phyloP scores from a whole-genome alignment of 345 rosid genomes.

The Viola odorata region DNA sequence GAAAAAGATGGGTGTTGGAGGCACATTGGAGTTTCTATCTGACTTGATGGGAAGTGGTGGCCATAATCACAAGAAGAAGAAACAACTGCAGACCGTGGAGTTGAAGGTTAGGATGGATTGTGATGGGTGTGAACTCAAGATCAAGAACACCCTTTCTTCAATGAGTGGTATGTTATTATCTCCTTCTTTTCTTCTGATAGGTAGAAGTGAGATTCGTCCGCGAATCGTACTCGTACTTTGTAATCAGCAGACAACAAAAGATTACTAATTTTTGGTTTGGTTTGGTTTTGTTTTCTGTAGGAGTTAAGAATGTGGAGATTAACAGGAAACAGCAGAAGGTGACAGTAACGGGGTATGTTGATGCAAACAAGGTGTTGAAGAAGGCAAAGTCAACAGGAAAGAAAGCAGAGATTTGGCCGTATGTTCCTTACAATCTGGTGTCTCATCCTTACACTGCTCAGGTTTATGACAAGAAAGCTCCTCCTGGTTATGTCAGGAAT shows the following conservation, averaged over 20 bases:
- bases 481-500: slow-evolving; percentile 84
- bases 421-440: slow-evolving; percentile 80
- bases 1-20: slow-evolving; percentile 72
- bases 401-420: slow-evolving; percentile 95
- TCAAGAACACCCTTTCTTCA: slow-evolving; percentile 81
- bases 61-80: slow-evolving; percentile 49
- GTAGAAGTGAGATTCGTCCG: background rate
- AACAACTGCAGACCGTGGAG: slow-evolving; percentile 77
- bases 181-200: background rate
- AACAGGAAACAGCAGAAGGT: slow-evolving; percentile 94
- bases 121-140: slow-evolving; percentile 97
- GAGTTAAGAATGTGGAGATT: slow-evolving; percentile 74
- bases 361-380: slow-evolving; percentile 71
- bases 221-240: background rate
- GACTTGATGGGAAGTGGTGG: slow-evolving; percentile 56
- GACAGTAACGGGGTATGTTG: slow-evolving; percentile 75
- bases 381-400: slow-evolving; percentile 88
- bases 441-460: slow-evolving; percentile 69
- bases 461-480: slow-evolving; percentile 94
- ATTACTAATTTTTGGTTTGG: background rate
- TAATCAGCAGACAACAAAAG: too few species aligned
- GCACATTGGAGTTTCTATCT: slow-evolving; percentile 75
- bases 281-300: slow-evolving; percentile 24
- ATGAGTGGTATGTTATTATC: slow-evolving; percentile 44
- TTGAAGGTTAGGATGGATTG: slow-evolving; percentile 97